Base-by-base conservation (phyloP, 2,329 filamentous ascomycete genomes). In the Colletotrichum australisinense region DNA sequence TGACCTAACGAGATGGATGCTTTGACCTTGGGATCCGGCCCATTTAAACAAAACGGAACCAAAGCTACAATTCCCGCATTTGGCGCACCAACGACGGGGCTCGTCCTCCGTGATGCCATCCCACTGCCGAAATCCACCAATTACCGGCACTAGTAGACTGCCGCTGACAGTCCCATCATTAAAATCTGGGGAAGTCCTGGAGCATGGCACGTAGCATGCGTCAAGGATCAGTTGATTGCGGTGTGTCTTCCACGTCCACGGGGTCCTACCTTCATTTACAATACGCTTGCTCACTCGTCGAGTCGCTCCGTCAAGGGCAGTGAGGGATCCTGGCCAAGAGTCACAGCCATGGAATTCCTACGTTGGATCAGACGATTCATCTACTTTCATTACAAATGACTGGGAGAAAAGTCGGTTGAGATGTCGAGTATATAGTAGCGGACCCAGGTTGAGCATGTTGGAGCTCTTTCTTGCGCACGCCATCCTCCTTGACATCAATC, bases 71-170 rank as follows among this genome's bases (percentile, higher is more conserved):
- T 58, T 64, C 66, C 65, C 66, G 53, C 26, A 73, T 70, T 64
- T 28, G 67, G 49, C 28, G 49, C 32, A 30, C 49, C 28, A 28
- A 5, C 53, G 49, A 64, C 59, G 63, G 68, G 55, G 32, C 5
- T 57, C 24, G 42, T n/a, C 66, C 56, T 73, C 70, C 70, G 70
- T 60, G 55, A 64, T 60, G 42, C 53, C 55, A 32, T n/a, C 19
- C 32, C 24, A 38, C 42, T 53, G 30, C 55, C 46, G 59, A 69
- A 73, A 73, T 70, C 70, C 66, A 73, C 70, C 66, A 73, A 73
- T 73, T 69, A 73, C 66, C 52, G 69, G 58, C 38, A 68, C 57
- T 24, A 42, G 14, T 58, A 52, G 22, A 11, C 66, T 65, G 42
- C 60, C 70, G 59, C 66, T 73, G 59, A 69, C 66, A 55, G 26